phyloP scores from a whole-genome alignment of 1,284 basidiomycete species.

The Inonotus hispidus region DNA sequence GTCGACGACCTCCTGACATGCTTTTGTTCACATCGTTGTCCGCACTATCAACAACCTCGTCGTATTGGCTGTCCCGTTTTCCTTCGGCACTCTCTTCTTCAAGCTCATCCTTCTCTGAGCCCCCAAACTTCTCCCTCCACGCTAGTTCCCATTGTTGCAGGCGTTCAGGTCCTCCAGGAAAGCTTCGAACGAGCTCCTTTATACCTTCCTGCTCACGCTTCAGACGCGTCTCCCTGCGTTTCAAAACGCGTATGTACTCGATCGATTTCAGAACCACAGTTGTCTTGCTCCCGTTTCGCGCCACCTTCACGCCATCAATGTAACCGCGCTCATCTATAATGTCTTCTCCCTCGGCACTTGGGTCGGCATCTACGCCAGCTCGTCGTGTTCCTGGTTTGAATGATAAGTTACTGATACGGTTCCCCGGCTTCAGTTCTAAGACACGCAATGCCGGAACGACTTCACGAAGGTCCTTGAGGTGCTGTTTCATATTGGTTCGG shows the following conservation, averaged over 20 bases:
- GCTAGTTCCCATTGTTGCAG: slow-evolving; percentile 69
- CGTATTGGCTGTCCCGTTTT: slow-evolving; percentile 47
- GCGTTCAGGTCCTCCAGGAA: slow-evolving; percentile 65
- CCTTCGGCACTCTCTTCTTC: slow-evolving; percentile 36
- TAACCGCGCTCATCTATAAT: slow-evolving; percentile 69
- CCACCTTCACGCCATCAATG: slow-evolving; percentile 78
- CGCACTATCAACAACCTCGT: slow-evolving; percentile 50
- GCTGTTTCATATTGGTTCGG: slow-evolving; percentile 87
- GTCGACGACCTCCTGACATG: slow-evolving; percentile 28
- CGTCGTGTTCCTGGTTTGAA: slow-evolving; percentile 34
- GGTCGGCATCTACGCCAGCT: slow-evolving; percentile 28
- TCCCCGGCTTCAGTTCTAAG: slow-evolving; percentile 46
- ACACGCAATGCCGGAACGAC: slow-evolving; percentile 80
- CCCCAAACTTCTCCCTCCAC: slow-evolving; percentile 67
- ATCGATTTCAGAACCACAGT: slow-evolving; percentile 79
- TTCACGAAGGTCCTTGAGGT: slow-evolving; percentile 76
- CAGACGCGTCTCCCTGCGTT: slow-evolving; percentile 65
- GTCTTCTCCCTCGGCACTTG: slow-evolving; percentile 36
- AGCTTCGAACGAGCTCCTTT: slow-evolving; percentile 55
- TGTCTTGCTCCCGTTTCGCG: slow-evolving; percentile 78
- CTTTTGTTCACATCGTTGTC: slow-evolving; percentile 45
- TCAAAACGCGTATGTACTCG: slow-evolving; percentile 74
- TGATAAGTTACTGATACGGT: slow-evolving; percentile 33
- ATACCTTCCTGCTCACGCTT: slow-evolving; percentile 67
- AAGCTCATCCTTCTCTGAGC: slow-evolving; percentile 68